A percentile compares a stretch with the other conserved stretches of the same genome.
phyloP scores from a whole-genome alignment of 495 filamentous ascomycete species.

The Lindgomyces ingoldianus region DNA sequence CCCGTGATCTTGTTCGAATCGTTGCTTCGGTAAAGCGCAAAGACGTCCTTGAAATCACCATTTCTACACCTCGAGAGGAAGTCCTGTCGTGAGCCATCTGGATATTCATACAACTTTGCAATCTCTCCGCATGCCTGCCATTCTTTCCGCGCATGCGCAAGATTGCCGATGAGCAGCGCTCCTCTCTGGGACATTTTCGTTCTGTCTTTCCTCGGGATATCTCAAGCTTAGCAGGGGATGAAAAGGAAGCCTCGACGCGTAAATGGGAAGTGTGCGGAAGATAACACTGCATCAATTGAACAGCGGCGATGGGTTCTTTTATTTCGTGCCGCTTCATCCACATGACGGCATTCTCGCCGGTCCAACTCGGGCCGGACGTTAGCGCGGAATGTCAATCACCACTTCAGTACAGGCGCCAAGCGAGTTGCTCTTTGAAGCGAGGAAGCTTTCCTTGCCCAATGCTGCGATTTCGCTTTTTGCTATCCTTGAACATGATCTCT shows the following conservation, averaged over 20 bases:
- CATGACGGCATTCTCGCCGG: slow-evolving; percentile 20
- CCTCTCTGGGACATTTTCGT: slow-evolving; percentile 26
- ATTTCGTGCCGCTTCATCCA: not conserved
- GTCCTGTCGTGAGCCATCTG: slow-evolving; percentile 38
- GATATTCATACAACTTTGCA: slow-evolving; percentile 40
- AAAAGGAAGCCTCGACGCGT: not conserved
- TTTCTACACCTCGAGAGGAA: slow-evolving; percentile 41
- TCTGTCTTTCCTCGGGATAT: not conserved
- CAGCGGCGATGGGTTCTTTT: slow-evolving; percentile 5
- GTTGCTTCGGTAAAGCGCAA: slow-evolving; percentile 45
- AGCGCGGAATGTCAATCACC: slow-evolving; percentile 7
- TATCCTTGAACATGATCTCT: not conserved
- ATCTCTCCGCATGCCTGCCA: slow-evolving; percentile 39
- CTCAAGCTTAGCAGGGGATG: not conserved
- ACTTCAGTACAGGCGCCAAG: too few species aligned
- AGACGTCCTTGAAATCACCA: slow-evolving; percentile 41
- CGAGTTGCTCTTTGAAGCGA: too few species aligned
- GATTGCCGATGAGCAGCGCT: slow-evolving; percentile 41
- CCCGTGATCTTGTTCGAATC: slow-evolving; percentile 43
- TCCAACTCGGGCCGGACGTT: slow-evolving; percentile 5
- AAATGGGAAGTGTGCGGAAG: not conserved
- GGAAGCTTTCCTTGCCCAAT: slow-evolving; percentile 7
- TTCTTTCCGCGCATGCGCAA: slow-evolving; percentile 41
- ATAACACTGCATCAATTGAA: not conserved
- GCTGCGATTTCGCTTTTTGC: not conserved